Evolutionary conservation across 2,329 filamentous ascomycete genomes (phyloP), one percentile per base, ranked within the genome.

Genomic region (Penicillium concentricum): DNA sequence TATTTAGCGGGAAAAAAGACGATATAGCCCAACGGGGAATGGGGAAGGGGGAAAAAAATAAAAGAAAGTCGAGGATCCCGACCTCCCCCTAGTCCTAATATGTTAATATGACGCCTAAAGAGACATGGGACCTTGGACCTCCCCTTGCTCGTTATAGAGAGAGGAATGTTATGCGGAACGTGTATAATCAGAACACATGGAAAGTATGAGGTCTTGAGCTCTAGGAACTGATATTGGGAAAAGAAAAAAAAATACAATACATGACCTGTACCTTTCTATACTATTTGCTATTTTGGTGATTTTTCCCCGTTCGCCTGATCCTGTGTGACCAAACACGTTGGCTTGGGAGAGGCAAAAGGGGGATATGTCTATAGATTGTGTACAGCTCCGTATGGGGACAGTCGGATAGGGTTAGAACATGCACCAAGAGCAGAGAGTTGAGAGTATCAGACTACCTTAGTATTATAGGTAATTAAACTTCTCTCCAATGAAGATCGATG

Each of bases 21-120:
- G 43, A 42, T 44, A 52, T 51, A 45, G 44, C 50, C 50, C 32
- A 57, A 46, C 26, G 37, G 43, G 38, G 54, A 52, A 45, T 48
- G 37, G 42, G 45, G 20, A 52, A 56, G 41, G 51, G 47, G 45
- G 46, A 42, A 57, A 57, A 48, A 58, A 20, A 51, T 57, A 55
- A 50, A 45, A 59, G 64, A 59, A 62, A 60, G 64, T 67, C 67
- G 61, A 71, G 65, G 68, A 71, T 72, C 66, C 70, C 70, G 68
- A 69, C 67, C 63, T 61, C 68, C 68, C 70, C 72, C 72, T 74
- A 74, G 71, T 74, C 71, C 71, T 68, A 64, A 74, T 73, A 65
- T 67, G 71, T 74, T 70, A 72, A 73, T 72, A 74, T 74, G 71
- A 73, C 71, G 71, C 69, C 68, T 65, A 69, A 38, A n/a, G 43